Percentiles rank a stretch among this genome's conserved stretches.
Conservation (phyloP, 2,329 filamentous ascomycete species). For the Claviceps sp. region DNA sequence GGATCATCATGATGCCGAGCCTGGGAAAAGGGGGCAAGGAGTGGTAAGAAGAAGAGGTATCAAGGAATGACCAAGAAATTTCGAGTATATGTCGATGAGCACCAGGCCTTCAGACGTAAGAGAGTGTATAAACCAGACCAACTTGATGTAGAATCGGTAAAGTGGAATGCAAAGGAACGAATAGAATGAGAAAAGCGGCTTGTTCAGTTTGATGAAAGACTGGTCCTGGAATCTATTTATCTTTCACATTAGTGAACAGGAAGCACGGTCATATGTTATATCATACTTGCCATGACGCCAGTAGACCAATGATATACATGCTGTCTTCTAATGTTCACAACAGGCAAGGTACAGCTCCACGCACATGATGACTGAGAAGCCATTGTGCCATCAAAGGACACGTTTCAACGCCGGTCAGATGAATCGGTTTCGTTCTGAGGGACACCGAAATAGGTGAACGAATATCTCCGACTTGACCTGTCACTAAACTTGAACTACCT, state of each 20-base stretch:
- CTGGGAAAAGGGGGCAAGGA: background rate
- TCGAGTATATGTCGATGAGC: background rate
- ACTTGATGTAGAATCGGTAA: background rate
- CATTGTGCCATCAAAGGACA: background rate
- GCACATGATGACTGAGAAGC: background rate
- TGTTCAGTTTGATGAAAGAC: background rate
- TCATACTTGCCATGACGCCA: background rate
- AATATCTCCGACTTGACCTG: no score
- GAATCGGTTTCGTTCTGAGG: background rate
- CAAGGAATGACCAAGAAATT: background rate
- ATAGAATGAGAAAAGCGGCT: background rate
- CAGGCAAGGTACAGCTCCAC: background rate
- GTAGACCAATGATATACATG: background rate
- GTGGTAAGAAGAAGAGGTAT: background rate
- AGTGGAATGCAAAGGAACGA: background rate
- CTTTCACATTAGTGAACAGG: background rate
- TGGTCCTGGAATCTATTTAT: background rate
- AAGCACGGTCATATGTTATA: background rate
- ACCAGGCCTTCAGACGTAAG: background rate
- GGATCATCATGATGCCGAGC: constrained; percentile 13
- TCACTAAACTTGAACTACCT: no score
- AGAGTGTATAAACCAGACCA: background rate
- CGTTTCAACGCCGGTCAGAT: background rate
- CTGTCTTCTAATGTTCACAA: background rate
- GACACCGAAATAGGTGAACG: no score